Conservation (phyloP, 495 filamentous ascomycete species). For the Pyronema domesticum region DNA sequence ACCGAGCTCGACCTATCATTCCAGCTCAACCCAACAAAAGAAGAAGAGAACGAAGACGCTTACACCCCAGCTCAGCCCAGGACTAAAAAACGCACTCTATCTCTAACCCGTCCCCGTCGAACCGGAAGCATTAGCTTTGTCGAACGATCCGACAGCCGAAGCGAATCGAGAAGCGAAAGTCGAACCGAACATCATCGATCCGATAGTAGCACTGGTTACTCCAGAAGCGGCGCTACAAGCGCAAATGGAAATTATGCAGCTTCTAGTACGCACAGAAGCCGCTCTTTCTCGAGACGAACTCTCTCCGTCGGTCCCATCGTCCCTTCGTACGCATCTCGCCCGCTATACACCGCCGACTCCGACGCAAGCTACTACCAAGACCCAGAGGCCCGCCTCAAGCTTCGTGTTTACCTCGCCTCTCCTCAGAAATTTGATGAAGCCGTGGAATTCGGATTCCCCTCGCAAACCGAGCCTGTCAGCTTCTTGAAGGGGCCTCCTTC, state of each 20-base stretch:
- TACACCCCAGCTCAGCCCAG: background rate
- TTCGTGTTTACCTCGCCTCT: constrained; percentile 76
- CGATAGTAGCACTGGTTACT: no score
- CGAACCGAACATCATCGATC: no score
- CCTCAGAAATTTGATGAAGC: constrained; percentile 93
- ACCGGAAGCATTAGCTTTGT: no score
- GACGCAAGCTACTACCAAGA: constrained; percentile 74
- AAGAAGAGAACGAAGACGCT: constrained; percentile 4
- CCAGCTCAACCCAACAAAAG: constrained; percentile 12
- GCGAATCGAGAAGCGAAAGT: background rate
- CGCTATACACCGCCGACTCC: constrained; percentile 28
- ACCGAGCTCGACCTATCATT: constrained; percentile 55
- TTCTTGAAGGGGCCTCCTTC: constrained; percentile 13
- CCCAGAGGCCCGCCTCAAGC: constrained; percentile 69
- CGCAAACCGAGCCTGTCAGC: constrained; percentile 29
- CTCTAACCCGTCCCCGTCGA: constrained; percentile 5
- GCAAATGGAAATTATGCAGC: no score
- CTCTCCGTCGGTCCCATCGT: no score
- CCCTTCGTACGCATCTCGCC: background rate
- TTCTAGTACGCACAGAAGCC: no score
- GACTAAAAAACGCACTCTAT: constrained; percentile 15
- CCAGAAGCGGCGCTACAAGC: no score
- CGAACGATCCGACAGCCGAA: background rate
- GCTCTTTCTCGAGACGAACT: no score
- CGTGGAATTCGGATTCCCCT: constrained; percentile 80